These are phyloP conservation scores for Diaporthe humulicola DNA, from an alignment of 2,329 filamentous ascomycete genomes.

Conservation along the genomic window DNA sequence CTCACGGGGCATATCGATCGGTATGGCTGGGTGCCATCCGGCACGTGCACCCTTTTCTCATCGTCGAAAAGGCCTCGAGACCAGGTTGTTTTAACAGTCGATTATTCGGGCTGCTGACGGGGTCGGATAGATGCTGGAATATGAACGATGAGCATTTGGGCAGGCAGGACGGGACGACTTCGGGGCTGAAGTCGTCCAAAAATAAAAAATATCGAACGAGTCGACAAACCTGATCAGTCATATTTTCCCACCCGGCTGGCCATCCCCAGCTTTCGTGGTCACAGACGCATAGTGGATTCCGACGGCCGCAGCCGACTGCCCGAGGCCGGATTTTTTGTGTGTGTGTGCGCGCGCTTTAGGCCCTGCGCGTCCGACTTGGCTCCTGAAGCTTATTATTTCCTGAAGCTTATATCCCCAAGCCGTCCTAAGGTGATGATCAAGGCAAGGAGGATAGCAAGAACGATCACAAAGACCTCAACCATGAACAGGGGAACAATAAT, in stretches of 20 bases:
- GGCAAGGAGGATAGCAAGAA: conserved; percentile 18
- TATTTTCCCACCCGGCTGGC: not conserved
- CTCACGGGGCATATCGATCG: conserved; percentile 1
- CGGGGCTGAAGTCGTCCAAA: not conserved
- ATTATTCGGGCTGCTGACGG: not conserved
- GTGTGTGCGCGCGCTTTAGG: not conserved
- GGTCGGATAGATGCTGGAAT: not conserved
- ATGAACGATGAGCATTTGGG: not conserved
- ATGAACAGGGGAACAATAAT: conserved; percentile 32
- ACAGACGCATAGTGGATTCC: conserved; percentile 19
- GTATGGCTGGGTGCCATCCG: conserved; percentile 9
- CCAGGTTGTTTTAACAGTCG: not conserved
- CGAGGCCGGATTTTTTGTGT: not conserved
- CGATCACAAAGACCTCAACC: conserved; percentile 31
- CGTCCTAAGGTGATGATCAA: conserved; percentile 30
- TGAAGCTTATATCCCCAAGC: conserved; percentile 34
- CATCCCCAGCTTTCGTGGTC: not conserved
- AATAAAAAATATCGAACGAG: not conserved
- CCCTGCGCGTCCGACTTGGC: conserved; percentile 10
- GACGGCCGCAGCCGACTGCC: not conserved
- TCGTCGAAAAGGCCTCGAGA: conserved; percentile 7
- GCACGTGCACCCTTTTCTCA: conserved; percentile 4
- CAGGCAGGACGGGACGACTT: not conserved
- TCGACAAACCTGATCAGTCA: conserved; percentile 21
- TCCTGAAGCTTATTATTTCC: conserved; percentile 27